Evolutionary conservation across 805 yeast species (phyloP), one percentile per base, ranked within the genome.

Genomic region (Hanseniaspora meyeri): DNA sequence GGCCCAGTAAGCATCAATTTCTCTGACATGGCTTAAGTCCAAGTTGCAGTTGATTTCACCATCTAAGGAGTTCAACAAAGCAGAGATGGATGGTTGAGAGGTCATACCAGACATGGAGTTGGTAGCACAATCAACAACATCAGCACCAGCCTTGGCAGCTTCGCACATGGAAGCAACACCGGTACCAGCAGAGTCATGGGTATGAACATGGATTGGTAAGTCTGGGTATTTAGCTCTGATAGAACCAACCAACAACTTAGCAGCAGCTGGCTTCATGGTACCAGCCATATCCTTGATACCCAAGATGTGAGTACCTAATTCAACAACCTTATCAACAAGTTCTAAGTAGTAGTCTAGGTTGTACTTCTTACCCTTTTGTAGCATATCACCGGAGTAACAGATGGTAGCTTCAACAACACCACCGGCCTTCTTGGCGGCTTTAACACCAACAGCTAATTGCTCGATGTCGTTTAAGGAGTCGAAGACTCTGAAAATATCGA

Each of bases 201-300:
- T 90, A 74, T 93, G 99, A 47, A 93, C 97, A 70, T 93, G 99
- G 68, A 93, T 93, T 64, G 97, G 97, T 68, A 93, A 77, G 66
- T 87, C 81, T 58, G 99, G 98, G 73, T 86, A 87, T 72, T 79
- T 83, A 59, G 78, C 80, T 74, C 98, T 82, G 64, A 93, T 81
- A 32, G 87, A 74, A 59, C 90, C 81, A 64, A 93, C 79, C 68
- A 93, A 81, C 55, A 83, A 63, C 50, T 77, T 80, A 47, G 98
- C 98, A 60, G 98, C 98, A 59, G 80, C 75, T 60, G 99, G 98
- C 73, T 91, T 90, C 75, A 93, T 72, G 62, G 97, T 91, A 76
- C 99, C 99, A 58, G 99, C 99, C 99, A 93, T 93, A 75, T 93
- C 99, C 74, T 93, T 93, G 69, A 93, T 93, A 74, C 97, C 98